phyloP scores from a whole-genome alignment of 1,139 yeast genomes.

The Groenewaldozyma auringiensis region DNA sequence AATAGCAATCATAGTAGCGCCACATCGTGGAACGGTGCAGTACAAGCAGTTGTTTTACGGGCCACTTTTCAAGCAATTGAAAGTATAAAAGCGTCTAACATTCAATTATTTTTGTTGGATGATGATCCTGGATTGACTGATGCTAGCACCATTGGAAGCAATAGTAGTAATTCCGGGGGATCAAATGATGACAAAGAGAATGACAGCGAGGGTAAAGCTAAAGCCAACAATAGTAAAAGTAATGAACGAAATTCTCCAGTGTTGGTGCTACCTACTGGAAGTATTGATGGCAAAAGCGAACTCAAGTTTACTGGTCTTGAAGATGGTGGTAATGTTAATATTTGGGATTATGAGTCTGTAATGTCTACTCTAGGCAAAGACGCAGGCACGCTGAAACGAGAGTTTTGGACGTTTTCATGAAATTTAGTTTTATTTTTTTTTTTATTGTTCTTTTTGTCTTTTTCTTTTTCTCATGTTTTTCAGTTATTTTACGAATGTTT shows the following conservation, averaged over 20 bases:
- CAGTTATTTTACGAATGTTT: too few species aligned
- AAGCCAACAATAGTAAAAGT: too few species aligned
- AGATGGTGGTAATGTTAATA: conserved; percentile 15
- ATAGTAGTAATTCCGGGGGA: not conserved
- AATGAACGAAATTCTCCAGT: not conserved
- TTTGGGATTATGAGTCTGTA: conserved; percentile 24
- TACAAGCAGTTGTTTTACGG: conserved; percentile 23
- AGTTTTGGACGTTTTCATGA: conserved; percentile 23
- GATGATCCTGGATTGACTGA: conserved; percentile 5
- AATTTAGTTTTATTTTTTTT: conserved; percentile 3
- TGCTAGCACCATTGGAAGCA: not conserved
- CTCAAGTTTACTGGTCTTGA: conserved; percentile 11
- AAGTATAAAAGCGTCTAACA: conserved; percentile 21
- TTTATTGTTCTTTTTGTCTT: conserved; percentile 2
- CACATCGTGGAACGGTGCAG: conserved; percentile 22
- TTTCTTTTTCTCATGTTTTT: not conserved
- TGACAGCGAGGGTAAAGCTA: conserved; percentile 3
- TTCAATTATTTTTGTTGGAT: conserved; percentile 16
- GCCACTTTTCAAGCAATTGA: conserved; percentile 25
- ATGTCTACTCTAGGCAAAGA: conserved; percentile 20
- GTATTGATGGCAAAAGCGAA: conserved; percentile 2
- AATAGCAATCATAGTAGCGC: conserved; percentile 8
- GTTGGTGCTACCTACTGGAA: conserved; percentile 3
- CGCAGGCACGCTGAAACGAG: conserved; percentile 18
- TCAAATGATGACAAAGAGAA: not conserved